Conservation (phyloP, 1,139 yeast species). For the Nakaseomyces kungkrabaensis region DNA sequence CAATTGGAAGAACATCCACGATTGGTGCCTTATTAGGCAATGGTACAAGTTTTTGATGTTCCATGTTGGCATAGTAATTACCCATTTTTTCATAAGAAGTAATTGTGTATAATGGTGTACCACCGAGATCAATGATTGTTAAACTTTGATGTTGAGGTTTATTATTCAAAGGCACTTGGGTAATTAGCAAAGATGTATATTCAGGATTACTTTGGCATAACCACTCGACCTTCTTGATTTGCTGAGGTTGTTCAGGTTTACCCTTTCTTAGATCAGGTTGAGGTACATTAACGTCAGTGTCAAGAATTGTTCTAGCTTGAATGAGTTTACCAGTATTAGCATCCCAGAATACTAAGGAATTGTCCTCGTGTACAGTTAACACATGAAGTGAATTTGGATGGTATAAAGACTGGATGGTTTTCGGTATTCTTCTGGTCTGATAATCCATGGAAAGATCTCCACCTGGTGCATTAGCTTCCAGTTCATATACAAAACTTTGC, state of each 20-base stretch:
- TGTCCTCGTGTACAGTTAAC: conserved; percentile 70
- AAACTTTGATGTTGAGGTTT: conserved; percentile 41
- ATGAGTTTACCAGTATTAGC: conserved; percentile 62
- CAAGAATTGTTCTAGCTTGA: conserved; percentile 64
- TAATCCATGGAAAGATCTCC: conserved; percentile 34
- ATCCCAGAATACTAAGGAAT: conserved; percentile 88
- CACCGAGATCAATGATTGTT: conserved; percentile 66
- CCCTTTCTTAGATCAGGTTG: conserved; percentile 20
- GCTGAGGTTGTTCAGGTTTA: conserved; percentile 24
- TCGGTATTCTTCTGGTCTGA: conserved; percentile 35
- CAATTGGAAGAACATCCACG: conserved; percentile 41
- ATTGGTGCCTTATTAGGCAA: conserved; percentile 38
- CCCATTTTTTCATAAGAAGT: conserved; percentile 81
- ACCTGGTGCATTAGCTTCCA: conserved; percentile 55
- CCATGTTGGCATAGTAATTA: conserved; percentile 60
- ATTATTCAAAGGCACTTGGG: conserved; percentile 45
- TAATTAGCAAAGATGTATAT: conserved; percentile 58
- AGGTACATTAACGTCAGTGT: conserved; percentile 53
- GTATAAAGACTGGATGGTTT: conserved; percentile 55
- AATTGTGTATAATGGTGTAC: conserved; percentile 66
- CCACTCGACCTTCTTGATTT: conserved; percentile 45
- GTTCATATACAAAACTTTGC: conserved; percentile 46
- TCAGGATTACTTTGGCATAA: conserved; percentile 74
- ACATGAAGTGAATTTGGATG: conserved; percentile 91
- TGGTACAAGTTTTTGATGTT: conserved; percentile 45